phyloP scores from a whole-genome alignment of 1,284 basidiomycete genomes.

The Heterobasidion parviporum region DNA sequence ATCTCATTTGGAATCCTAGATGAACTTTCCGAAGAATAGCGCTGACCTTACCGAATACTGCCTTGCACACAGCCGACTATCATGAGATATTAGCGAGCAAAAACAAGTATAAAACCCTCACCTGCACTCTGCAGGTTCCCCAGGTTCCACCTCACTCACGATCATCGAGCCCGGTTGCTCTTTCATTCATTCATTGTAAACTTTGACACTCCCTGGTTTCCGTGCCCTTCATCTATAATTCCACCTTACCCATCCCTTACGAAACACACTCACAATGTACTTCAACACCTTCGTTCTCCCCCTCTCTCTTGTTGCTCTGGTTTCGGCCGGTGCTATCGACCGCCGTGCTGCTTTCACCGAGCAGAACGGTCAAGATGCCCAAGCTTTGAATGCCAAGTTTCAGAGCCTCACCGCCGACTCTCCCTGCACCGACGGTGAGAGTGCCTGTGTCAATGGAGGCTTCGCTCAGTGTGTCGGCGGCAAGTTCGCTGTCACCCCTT shows the following conservation, averaged over 20 bases:
- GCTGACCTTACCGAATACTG: too few species aligned
- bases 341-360: constrained; percentile 5
- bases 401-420: constrained; percentile 29
- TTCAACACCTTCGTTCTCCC: constrained; percentile 15
- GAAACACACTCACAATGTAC: constrained; percentile 12
- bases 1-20: too few species aligned
- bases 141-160: not conserved
- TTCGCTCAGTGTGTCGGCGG: constrained; percentile 45
- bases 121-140: not conserved
- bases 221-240: constrained; percentile 1
- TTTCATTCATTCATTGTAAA: constrained; percentile 1
- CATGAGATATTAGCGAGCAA: not conserved
- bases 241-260: not conserved
- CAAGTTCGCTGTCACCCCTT: constrained; percentile 34
- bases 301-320: constrained; percentile 12
- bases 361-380: constrained; percentile 46
- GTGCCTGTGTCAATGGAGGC: constrained; percentile 35
- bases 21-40: too few species aligned
- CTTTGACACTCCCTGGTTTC: constrained; percentile 10
- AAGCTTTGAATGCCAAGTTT: constrained; percentile 42
- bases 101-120: not conserved
- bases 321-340: constrained; percentile 14
- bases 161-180: constrained; percentile 8
- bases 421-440: constrained; percentile 32
- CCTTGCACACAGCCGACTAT: not conserved